Base-by-base conservation (phyloP, 495 filamentous ascomycete genomes). In the Aspergillus nidulans region DNA sequence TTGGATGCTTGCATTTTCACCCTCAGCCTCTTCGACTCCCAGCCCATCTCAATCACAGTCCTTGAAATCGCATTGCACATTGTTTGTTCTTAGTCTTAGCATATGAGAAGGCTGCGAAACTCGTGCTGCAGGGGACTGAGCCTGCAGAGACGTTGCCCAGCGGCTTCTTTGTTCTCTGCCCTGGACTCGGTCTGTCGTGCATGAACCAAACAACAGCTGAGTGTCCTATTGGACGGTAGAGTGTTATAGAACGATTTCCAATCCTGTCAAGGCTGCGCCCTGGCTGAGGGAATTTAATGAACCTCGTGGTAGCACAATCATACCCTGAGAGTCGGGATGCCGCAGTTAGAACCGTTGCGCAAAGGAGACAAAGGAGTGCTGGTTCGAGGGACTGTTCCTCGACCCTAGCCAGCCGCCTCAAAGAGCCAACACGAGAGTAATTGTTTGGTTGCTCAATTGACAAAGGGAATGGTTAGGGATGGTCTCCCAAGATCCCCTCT, bases 1-100 rank as follows among this genome's bases (percentile, higher is more conserved):
- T 32, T 32, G 8, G 30, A 18, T 34, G 25, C 10, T 28, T 30
- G 25, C 36, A 34, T 52, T 16, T 58, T 58, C 43, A 52, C 55
- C 40, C 55, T 55, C 55, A 46, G 55, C 40, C 38, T 23, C 15
- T 45, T 45, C 28, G 21, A 18, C 41, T 15, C 46, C n/a, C 43
- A 30, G 13, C 9, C 24, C 43, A n/a, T 46, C 13, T 18, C 15
- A n/a, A 30, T 46, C 12, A 28, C 28, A 46, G 43, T 28, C 23
- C 18, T 36, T 32, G 20, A 9, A 38, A 9, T 49, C 8, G 25
- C 18, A 19, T 28, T 20, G 16, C 15, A 36, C 18, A 21, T 18
- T 20, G 16, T 49, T 36, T 36, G 9, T 6, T 20, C 18, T 49
- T 36, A 15, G 3, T 28, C 13, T 49, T 49, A 34, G 45, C 45